Conservation (phyloP, 148 eudicot genomes). For the Oxyria digyna region DNA sequence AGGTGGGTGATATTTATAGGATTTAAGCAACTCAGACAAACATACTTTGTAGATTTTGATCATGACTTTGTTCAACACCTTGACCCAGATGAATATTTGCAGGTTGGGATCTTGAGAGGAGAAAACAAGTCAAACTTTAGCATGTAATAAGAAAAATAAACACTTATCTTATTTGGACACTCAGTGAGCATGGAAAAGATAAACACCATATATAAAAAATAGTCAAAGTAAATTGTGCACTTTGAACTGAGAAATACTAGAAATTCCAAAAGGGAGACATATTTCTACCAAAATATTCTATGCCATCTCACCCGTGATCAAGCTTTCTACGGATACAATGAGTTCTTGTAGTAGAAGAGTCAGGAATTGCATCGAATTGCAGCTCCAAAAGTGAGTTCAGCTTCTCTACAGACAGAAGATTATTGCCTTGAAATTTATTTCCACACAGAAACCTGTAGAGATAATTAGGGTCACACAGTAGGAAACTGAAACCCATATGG, state of each 20-base stretch:
- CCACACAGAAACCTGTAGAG: conserved; percentile 53
- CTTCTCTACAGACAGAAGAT: conserved; percentile 50
- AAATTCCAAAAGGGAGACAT: background rate
- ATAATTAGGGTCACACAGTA: background rate
- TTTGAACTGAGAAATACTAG: background rate
- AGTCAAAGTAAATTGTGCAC: too few relatives aligned
- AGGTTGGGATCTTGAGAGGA: conserved; percentile 33
- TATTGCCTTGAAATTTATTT: conserved; percentile 54
- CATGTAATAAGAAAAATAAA: background rate
- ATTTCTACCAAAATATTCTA: background rate
- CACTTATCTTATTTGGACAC: background rate
- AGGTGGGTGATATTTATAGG: background rate
- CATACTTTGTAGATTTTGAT: conserved; percentile 45
- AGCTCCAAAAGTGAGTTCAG: conserved; percentile 43
- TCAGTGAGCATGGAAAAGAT: background rate
- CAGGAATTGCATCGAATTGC: conserved; percentile 48
- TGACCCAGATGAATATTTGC: conserved; percentile 6
- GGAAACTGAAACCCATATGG: background rate
- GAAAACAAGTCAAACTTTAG: background rate
- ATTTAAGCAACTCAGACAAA: background rate
- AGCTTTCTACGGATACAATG: conserved; percentile 44
- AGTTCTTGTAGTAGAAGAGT: conserved; percentile 19
- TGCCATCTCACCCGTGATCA: conserved; percentile 36
- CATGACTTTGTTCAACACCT: conserved; percentile 17
- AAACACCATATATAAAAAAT: too few relatives aligned